These are phyloP conservation scores for Daldinia caldariorum DNA, from an alignment of 495 filamentous ascomycete species.

Conservation along the genomic window DNA sequence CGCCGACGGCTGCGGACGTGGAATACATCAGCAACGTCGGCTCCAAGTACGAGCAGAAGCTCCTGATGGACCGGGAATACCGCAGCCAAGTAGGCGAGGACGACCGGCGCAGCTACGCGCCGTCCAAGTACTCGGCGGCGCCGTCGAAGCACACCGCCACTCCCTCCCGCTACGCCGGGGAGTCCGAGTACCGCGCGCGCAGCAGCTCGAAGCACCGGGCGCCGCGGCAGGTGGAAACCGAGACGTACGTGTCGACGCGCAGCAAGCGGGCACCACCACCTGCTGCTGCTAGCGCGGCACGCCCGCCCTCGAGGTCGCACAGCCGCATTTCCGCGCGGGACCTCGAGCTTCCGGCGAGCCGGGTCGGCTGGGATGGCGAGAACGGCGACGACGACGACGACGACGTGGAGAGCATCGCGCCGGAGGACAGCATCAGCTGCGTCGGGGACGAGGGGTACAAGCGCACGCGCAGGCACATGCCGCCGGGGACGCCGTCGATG, in stretches of 20 bases:
- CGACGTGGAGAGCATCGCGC: conserved; percentile 50
- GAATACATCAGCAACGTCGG: conserved; percentile 37
- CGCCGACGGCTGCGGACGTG: conserved; percentile 45
- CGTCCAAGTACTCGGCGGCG: conserved; percentile 14
- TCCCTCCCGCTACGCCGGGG: conserved; percentile 15
- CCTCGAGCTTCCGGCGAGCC: conserved; percentile 21
- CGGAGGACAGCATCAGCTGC: conserved; percentile 67
- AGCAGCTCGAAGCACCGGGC: conserved; percentile 6
- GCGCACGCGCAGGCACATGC: conserved; percentile 6
- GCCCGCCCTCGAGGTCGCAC: conserved; percentile 30
- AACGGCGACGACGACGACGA: conserved; percentile 35
- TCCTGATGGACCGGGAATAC: conserved; percentile 46
- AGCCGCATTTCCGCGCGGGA: conserved; percentile 45
- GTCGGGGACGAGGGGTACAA: conserved; percentile 53
- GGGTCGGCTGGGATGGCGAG: conserved; percentile 34
- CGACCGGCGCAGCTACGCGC: conserved; percentile 29
- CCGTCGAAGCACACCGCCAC: conserved; percentile 23
- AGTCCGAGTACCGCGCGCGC: conserved; percentile 21
- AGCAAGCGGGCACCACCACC: conserved; percentile 45
- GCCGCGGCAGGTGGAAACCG: conserved; percentile 33
- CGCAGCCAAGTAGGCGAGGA: conserved; percentile 43
- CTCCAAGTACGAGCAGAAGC: conserved; percentile 17
- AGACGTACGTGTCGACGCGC: conserved; percentile 52
- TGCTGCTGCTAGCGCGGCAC: conserved; percentile 50
- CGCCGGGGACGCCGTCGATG: conserved; percentile 21